phyloP scores from a whole-genome alignment of 2,329 filamentous ascomycete genomes.

The Penicillium polonicum region DNA sequence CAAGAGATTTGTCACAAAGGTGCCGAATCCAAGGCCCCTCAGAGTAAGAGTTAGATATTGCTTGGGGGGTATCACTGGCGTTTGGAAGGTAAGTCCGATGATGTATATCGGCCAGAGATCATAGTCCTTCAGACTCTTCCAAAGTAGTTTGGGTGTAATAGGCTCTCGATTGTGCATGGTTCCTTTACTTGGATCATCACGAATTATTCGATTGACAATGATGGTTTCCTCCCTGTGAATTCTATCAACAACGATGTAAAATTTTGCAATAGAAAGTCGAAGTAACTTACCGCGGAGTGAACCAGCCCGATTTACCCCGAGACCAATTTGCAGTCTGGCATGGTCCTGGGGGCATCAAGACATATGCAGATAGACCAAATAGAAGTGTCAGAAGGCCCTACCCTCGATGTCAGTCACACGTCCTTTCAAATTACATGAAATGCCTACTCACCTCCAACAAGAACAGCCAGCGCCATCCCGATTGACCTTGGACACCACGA shows the following conservation, averaged over 20 bases:
- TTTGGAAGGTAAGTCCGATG: constrained; percentile 43
- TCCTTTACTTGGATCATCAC: constrained; percentile 55
- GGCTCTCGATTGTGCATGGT: constrained; percentile 58
- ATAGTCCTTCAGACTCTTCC: constrained; percentile 52
- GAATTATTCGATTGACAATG: constrained; percentile 61
- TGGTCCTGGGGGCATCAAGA: constrained; percentile 59
- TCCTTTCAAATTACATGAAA: neutral
- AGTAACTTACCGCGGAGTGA: constrained; percentile 50
- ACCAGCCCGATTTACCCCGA: constrained; percentile 56
- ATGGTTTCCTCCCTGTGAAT: constrained; percentile 58
- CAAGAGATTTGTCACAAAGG: constrained; percentile 59
- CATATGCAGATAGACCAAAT: constrained; percentile 34
- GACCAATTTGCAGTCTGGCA: constrained; percentile 52
- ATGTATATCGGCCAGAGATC: constrained; percentile 57
- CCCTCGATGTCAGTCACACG: constrained; percentile 24
- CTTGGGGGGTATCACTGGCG: constrained; percentile 28
- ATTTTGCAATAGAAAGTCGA: neutral
- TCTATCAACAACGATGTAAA: neutral
- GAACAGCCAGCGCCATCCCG: constrained; percentile 40
- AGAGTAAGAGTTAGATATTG: constrained; percentile 38
- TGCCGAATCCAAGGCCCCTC: constrained; percentile 54
- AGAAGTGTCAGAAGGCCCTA: constrained; percentile 26
- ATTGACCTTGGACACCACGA: constrained; percentile 30
- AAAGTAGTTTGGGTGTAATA: constrained; percentile 48
- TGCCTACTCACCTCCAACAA: constrained; percentile 33